phyloP scores from a whole-genome alignment of 208 protist species.

The Sergeia podlipaevii region DNA sequence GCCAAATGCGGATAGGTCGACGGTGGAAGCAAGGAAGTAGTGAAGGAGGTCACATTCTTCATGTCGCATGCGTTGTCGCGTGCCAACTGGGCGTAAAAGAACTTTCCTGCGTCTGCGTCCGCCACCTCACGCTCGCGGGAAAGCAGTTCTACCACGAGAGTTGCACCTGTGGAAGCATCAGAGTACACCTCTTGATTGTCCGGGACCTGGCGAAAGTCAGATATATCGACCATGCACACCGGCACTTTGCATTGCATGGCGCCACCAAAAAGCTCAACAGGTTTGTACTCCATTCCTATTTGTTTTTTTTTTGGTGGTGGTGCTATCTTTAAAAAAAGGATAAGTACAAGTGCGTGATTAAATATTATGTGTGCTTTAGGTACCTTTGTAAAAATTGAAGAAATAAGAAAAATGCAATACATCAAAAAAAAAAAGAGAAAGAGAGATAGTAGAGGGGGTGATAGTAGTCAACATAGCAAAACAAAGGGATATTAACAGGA shows the following conservation, averaged over 20 bases:
- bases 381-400: background rate
- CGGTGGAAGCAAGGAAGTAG: conserved; percentile 12
- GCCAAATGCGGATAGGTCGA: conserved; percentile 35
- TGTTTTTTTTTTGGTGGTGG: conserved; percentile 6
- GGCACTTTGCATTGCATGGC: conserved; percentile 52
- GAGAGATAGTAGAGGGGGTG: background rate
- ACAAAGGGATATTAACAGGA: too few species aligned
- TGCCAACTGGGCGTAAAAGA: conserved; percentile 69
- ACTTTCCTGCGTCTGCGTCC: conserved; percentile 38
- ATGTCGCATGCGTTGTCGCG: conserved; percentile 44
- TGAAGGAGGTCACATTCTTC: background rate
- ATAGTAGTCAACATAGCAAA: background rate
- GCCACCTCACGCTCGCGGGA: conserved; percentile 28
- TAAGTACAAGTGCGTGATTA: background rate
- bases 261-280: conserved; percentile 60
- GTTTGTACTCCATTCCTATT: conserved; percentile 11
- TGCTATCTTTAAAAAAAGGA: conserved; percentile 2
- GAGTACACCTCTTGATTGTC: conserved; percentile 78
- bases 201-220: conserved; percentile 65
- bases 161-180: conserved; percentile 44
- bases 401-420: background rate
- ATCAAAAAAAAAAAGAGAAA: conserved; percentile 8
- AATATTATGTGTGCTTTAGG: background rate
- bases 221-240: conserved; percentile 38
- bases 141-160: conserved; percentile 70